A percentile compares a stretch with the other conserved stretches of the same genome.
Conservation (phyloP, 2,329 filamentous ascomycete genomes). For the Cyphellophora attinorum region DNA sequence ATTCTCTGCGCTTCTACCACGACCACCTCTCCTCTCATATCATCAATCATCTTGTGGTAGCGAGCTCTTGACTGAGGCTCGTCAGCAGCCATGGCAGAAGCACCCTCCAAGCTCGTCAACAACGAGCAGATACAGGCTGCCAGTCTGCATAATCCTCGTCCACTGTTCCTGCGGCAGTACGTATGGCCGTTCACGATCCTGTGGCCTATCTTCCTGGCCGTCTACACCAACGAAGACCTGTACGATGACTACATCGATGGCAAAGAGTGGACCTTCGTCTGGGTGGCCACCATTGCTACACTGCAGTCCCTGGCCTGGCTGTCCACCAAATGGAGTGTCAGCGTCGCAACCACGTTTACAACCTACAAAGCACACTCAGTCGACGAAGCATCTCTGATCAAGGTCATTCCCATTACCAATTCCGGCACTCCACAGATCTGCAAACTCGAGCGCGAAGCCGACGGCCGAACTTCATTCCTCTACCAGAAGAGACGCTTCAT, state of each 20-base stretch:
- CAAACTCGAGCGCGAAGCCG: slow-evolving; percentile 63
- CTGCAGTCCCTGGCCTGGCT: slow-evolving; percentile 84
- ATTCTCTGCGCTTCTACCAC: background rate
- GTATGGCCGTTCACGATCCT: slow-evolving; percentile 85
- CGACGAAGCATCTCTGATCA: slow-evolving; percentile 73
- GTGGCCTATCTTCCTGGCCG: slow-evolving; percentile 84
- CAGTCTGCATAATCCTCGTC: slow-evolving; percentile 78
- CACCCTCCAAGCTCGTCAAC: slow-evolving; percentile 58
- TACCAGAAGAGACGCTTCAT: slow-evolving; percentile 98
- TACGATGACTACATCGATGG: slow-evolving; percentile 88
- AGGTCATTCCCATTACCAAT: slow-evolving; percentile 82
- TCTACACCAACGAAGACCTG: slow-evolving; percentile 72
- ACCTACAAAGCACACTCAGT: slow-evolving; percentile 61
- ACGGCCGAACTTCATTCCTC: slow-evolving; percentile 73
- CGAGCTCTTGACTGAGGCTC: slow-evolving; percentile 20
- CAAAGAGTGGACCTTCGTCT: slow-evolving; percentile 98
- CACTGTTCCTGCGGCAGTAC: slow-evolving; percentile 73
- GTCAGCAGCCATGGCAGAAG: slow-evolving; percentile 13
- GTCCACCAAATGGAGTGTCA: slow-evolving; percentile 95
- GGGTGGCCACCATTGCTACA: slow-evolving; percentile 78
- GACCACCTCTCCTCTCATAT: background rate
- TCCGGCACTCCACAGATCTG: slow-evolving; percentile 86
- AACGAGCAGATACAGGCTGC: slow-evolving; percentile 81
- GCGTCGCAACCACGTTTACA: slow-evolving; percentile 73
- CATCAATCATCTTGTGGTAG: slow-evolving; percentile 2